These are phyloP conservation scores for Ceratocystis ficicola DNA, from an alignment of 2,329 filamentous ascomycete species.

Conservation along the genomic window DNA sequence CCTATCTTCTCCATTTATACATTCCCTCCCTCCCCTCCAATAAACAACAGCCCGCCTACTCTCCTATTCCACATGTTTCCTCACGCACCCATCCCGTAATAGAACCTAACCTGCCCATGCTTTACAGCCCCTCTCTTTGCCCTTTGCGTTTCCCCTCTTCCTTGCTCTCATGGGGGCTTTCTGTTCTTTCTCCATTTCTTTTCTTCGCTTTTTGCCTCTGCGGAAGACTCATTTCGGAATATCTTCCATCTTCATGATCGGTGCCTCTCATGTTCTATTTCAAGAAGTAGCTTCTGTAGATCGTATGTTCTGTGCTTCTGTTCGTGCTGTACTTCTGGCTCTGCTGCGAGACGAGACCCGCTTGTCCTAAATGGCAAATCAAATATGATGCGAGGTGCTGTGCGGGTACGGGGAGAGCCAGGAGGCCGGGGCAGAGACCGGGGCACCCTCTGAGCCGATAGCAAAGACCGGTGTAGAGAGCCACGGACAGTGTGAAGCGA, in stretches of 20 bases:
- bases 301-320: not conserved
- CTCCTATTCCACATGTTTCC: not conserved
- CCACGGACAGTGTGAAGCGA: not conserved
- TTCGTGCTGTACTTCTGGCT: no score
- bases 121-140: not conserved
- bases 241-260: slow-evolving; percentile 7
- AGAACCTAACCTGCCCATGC: not conserved
- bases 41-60: not conserved
- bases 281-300: slow-evolving; percentile 5
- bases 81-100: not conserved
- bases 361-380: not conserved
- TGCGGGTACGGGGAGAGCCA: not conserved
- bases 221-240: slow-evolving; percentile 6
- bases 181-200: not conserved
- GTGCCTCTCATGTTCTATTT: slow-evolving; percentile 2
- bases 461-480: slow-evolving; percentile 4
- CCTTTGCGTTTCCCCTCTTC: not conserved
- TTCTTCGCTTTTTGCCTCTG: not conserved
- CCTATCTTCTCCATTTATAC: not conserved
- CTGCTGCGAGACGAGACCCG: not conserved
- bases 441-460: not conserved
- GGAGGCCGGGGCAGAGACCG: not conserved
- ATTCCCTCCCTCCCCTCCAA: not conserved
- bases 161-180: not conserved
- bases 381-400: not conserved